These are phyloP conservation scores for Alternaria arborescens DNA, from an alignment of 2,329 filamentous ascomycete genomes.

Conservation along the genomic window DNA sequence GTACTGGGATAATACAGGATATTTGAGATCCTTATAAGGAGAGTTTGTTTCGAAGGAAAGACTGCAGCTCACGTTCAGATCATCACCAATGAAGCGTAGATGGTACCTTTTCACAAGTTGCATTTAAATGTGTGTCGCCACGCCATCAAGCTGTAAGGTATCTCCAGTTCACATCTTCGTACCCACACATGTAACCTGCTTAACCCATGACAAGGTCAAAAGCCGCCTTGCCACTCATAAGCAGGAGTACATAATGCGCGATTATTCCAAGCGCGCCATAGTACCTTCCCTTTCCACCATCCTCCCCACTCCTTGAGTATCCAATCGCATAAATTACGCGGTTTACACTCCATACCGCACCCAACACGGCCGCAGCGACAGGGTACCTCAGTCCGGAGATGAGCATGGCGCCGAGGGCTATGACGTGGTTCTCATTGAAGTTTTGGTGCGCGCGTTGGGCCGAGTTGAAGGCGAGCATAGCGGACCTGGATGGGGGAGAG, in stretches of 20 bases:
- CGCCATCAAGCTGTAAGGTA: background rate
- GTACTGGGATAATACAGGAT: background rate
- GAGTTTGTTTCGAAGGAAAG: background rate
- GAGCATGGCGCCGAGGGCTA: slow-evolving; percentile 61
- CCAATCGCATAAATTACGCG: slow-evolving; percentile 60
- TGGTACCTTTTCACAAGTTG: background rate
- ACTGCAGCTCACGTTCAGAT: background rate
- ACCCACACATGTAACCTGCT: background rate
- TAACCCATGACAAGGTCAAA: slow-evolving; percentile 33
- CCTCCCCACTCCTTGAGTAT: slow-evolving; percentile 52
- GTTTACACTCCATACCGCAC: slow-evolving; percentile 60
- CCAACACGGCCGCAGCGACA: slow-evolving; percentile 55
- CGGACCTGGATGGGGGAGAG: slow-evolving; percentile 52
- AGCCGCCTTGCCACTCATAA: slow-evolving; percentile 39
- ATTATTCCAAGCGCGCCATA: slow-evolving; percentile 48
- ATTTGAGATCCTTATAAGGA: background rate
- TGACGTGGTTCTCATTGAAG: slow-evolving; percentile 66
- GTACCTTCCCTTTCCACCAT: slow-evolving; percentile 57
- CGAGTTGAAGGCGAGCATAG: slow-evolving; percentile 57
- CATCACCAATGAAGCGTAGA: background rate
- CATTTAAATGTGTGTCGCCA: background rate
- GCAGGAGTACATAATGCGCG: slow-evolving; percentile 40
- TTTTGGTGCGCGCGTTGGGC: slow-evolving; percentile 61
- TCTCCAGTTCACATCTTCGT: background rate
- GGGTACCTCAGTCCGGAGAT: slow-evolving; percentile 65